phyloP scores from a whole-genome alignment of 1,284 basidiomycete species.

The Moesziomyces parantarcticus region DNA sequence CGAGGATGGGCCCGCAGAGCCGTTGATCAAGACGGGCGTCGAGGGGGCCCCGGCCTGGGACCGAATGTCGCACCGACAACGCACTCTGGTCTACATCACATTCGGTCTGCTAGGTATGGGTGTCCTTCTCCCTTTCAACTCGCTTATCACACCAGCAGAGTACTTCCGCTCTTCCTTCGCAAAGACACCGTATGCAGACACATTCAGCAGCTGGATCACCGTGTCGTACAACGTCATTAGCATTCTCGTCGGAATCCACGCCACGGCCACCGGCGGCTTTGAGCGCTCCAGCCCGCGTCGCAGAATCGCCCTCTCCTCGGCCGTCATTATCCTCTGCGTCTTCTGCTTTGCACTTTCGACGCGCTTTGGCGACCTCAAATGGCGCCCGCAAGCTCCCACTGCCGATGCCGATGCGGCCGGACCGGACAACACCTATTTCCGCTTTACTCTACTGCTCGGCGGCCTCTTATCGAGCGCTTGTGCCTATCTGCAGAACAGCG shows the following conservation, averaged over 20 bases:
- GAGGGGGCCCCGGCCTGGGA: constrained; percentile 45
- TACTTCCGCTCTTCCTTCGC: constrained; percentile 58
- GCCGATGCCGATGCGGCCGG: background rate
- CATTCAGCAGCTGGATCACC: constrained; percentile 61
- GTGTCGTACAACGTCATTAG: constrained; percentile 56
- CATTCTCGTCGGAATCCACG: constrained; percentile 56
- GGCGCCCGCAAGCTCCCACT: constrained; percentile 1
- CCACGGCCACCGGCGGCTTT: constrained; percentile 47
- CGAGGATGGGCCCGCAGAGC: constrained; percentile 36
- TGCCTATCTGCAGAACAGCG: constrained; percentile 61
- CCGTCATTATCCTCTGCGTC: constrained; percentile 35
- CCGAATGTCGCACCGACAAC: constrained; percentile 25
- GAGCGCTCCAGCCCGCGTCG: constrained; percentile 40
- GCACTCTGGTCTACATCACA: constrained; percentile 37
- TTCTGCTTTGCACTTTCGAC: constrained; percentile 44
- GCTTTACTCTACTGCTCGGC: constrained; percentile 43
- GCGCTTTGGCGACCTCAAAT: constrained; percentile 9
- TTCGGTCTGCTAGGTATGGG: constrained; percentile 51
- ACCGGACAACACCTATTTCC: constrained; percentile 34
- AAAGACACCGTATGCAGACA: constrained; percentile 38
- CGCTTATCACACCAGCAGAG: constrained; percentile 62
- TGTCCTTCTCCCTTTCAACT: constrained; percentile 54
- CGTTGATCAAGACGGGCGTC: constrained; percentile 43
- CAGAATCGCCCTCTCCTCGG: constrained; percentile 34
- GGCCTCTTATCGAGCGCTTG: constrained; percentile 48